These are phyloP conservation scores for Neophaeococcomyces aloes DNA, from an alignment of 2,329 filamentous ascomycete genomes.

Conservation along the genomic window DNA sequence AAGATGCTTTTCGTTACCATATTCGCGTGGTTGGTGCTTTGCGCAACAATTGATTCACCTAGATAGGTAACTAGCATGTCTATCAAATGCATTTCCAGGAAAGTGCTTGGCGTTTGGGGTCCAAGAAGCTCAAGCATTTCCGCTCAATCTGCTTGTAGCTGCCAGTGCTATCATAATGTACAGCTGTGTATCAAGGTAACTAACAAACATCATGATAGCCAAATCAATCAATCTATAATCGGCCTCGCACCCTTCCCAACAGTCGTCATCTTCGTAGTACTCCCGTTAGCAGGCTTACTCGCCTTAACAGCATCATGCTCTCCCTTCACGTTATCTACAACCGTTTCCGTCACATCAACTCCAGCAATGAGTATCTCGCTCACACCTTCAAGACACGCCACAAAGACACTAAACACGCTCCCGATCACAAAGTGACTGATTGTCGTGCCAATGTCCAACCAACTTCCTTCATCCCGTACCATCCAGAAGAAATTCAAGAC, in stretches of 20 bases:
- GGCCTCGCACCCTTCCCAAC: neutral
- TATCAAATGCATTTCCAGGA: too few species aligned
- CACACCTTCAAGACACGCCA: conserved; percentile 73
- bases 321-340: conserved; percentile 7
- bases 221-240: neutral
- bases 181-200: too few species aligned
- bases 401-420: conserved; percentile 79
- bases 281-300: neutral
- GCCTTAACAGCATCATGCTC: conserved; percentile 9
- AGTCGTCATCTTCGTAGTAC: neutral
- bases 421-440: conserved; percentile 95
- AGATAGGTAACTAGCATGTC: too few species aligned
- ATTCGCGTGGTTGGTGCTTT: too few species aligned
- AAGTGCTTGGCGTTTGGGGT: too few species aligned
- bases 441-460: conserved; percentile 94
- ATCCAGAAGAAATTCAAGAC: conserved; percentile 97
- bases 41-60: too few species aligned
- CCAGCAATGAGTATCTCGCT: conserved; percentile 75
- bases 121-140: too few species aligned
- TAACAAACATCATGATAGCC: too few species aligned
- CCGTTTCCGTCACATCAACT: conserved; percentile 45
- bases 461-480: conserved; percentile 89
- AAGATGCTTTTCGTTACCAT: too few species aligned
- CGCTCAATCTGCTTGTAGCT: too few species aligned
- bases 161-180: too few species aligned